Conservation (phyloP, 1,139 yeast genomes). For the Saccharomycopsis phalli region DNA sequence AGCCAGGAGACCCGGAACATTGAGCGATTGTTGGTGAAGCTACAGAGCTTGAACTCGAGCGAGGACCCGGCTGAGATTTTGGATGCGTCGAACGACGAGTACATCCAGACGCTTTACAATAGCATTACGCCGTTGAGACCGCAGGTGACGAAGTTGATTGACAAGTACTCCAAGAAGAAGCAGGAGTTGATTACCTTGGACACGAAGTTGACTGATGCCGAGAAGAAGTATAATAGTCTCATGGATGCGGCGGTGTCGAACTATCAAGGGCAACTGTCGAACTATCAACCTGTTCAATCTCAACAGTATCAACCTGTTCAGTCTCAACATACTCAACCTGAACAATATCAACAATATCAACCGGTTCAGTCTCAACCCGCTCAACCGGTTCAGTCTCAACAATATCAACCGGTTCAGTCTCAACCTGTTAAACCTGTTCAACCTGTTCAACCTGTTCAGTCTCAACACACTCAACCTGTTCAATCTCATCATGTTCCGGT, state of each 20-base stretch:
- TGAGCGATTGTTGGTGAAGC: slow-evolving; percentile 56
- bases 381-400: slow-evolving; percentile 20
- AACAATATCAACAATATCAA: slow-evolving; percentile 19
- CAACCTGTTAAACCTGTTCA: no score
- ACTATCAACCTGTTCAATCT: neutral
- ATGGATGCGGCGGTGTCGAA: slow-evolving; percentile 35
- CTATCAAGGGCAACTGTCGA: slow-evolving; percentile 1
- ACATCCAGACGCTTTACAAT: slow-evolving; percentile 51
- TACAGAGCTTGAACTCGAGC: slow-evolving; percentile 29
- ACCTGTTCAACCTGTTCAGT: slow-evolving; percentile 21
- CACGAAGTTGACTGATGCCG: slow-evolving; percentile 58
- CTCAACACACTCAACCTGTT: slow-evolving; percentile 14
- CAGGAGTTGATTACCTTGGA: slow-evolving; percentile 69
- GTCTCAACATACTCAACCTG: slow-evolving; percentile 15
- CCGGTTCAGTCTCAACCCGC: neutral
- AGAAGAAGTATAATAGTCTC: slow-evolving; percentile 58
- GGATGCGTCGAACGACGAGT: slow-evolving; percentile 32
- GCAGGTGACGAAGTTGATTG: slow-evolving; percentile 60
- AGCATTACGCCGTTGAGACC: slow-evolving; percentile 67
- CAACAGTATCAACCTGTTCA: neutral
- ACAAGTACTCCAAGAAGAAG: slow-evolving; percentile 63
- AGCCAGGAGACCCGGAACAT: slow-evolving; percentile 45
- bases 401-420: slow-evolving; percentile 5
- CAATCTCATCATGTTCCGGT: neutral
- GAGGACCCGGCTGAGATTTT: slow-evolving; percentile 27